Percentiles rank a stretch among this genome's conserved stretches.
phyloP scores from a whole-genome alignment of 208 protist species.

The Leishmania aethiopica region DNA sequence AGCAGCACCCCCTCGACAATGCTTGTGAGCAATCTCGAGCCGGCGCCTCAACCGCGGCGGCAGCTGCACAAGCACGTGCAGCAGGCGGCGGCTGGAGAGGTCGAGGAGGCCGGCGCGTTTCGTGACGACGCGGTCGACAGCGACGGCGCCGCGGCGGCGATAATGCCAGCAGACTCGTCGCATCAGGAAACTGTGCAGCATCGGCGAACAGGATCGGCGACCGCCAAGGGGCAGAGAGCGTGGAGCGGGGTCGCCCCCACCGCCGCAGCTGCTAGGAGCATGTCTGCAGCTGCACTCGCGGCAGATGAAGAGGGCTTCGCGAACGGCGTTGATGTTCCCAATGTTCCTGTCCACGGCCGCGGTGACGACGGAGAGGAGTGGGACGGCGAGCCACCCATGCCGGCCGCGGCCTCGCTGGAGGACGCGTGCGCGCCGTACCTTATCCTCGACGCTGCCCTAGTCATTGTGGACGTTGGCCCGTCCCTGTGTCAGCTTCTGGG shows the following conservation, averaged over 20 bases:
- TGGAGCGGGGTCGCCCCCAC: neutral
- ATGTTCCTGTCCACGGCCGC: neutral
- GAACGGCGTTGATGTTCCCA: neutral
- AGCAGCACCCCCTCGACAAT: too few species aligned
- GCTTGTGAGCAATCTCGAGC: neutral
- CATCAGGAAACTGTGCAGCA: neutral
- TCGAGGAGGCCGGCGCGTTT: neutral
- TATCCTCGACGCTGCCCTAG: slow-evolving; percentile 33
- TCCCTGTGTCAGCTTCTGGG: slow-evolving; percentile 53
- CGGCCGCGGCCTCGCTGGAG: slow-evolving; percentile 17
- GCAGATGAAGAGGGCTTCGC: neutral
- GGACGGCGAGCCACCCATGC: neutral
- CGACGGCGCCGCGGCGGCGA: neutral
- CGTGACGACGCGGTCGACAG: neutral
- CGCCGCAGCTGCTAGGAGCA: neutral
- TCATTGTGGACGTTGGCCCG: slow-evolving; percentile 58
- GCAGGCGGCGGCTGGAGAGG: neutral
- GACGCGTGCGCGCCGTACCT: slow-evolving; percentile 49
- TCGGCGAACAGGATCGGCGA: neutral
- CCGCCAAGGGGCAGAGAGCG: neutral
- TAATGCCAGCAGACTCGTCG: neutral
- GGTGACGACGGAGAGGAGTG: neutral
- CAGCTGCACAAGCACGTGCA: neutral
- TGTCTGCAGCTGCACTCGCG: neutral
- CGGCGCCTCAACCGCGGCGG: neutral